Conservation (phyloP, 2,329 filamentous ascomycete species). For the Didymella pomorum region DNA sequence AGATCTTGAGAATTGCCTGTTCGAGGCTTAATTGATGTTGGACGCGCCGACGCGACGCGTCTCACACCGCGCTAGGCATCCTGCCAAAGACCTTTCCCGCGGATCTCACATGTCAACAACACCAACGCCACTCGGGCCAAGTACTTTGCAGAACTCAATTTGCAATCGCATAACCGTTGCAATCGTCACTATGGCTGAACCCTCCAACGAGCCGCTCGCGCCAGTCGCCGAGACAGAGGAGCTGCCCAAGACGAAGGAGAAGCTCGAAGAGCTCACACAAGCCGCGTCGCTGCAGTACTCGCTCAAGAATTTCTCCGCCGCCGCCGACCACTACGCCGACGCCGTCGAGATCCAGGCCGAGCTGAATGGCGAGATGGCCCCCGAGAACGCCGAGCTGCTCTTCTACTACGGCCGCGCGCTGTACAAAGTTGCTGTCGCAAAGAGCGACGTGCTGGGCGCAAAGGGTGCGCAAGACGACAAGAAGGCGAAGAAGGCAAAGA, state of each 20-base stretch:
- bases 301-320: constrained; percentile 85
- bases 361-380: constrained; percentile 89
- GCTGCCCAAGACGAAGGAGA: constrained; percentile 61
- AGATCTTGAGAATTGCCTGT: not conserved
- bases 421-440: constrained; percentile 91
- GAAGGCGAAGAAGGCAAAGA: constrained; percentile 61
- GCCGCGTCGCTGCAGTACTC: constrained; percentile 86
- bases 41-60: constrained; percentile 12
- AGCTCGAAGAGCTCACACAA: constrained; percentile 78
- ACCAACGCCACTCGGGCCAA: not conserved
- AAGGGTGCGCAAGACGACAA: constrained; percentile 69
- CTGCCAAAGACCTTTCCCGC: constrained; percentile 10
- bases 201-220: constrained; percentile 28
- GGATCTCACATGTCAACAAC: constrained; percentile 9
- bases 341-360: constrained; percentile 90
- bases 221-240: constrained; percentile 34
- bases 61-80: constrained; percentile 9
- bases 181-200: constrained; percentile 34
- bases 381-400: constrained; percentile 90
- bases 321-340: constrained; percentile 85
- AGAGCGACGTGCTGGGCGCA: constrained; percentile 91
- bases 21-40: constrained; percentile 11
- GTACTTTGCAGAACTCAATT: not conserved
- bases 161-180: not conserved
- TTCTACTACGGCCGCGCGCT: constrained; percentile 94